Conservation (phyloP, 208 protist species). For the Crithidia expoeki region DNA sequence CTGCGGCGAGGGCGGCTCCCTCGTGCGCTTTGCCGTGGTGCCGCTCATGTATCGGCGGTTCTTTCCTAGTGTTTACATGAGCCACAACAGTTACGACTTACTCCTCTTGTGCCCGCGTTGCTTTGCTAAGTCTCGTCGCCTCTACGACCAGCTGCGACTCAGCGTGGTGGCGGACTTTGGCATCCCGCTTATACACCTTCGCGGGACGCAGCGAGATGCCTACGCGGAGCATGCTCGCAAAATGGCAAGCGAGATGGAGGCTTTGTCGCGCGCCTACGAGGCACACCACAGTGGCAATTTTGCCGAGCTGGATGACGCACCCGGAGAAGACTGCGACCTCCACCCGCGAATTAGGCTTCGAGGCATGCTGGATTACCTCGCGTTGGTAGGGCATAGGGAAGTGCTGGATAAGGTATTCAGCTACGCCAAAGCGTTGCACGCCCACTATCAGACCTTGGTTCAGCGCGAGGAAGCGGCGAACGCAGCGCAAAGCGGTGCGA, state of each 20-base stretch:
- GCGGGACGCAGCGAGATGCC: conserved; percentile 9
- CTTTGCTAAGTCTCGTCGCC: conserved; percentile 42
- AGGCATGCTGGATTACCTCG: conserved; percentile 42
- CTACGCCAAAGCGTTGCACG: conserved; percentile 55
- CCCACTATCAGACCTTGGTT: conserved; percentile 19
- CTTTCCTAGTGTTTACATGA: conserved; percentile 79
- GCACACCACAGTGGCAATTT: background rate
- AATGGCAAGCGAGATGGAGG: conserved; percentile 3
- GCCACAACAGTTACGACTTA: conserved; percentile 77
- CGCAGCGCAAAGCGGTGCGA: background rate
- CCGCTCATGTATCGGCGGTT: conserved; percentile 68
- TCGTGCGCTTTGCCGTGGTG: conserved; percentile 66
- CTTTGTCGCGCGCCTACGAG: conserved; percentile 6
- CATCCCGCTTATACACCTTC: conserved; percentile 47
- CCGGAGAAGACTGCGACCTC: conserved; percentile 27
- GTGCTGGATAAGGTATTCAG: conserved; percentile 46
- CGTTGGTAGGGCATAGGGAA: conserved; percentile 41
- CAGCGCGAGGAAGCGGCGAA: background rate
- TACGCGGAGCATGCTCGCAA: conserved; percentile 4
- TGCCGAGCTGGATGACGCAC: background rate
- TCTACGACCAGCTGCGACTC: conserved; percentile 39
- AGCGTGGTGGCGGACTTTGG: conserved; percentile 47
- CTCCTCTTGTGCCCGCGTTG: conserved; percentile 61
- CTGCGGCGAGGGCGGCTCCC: conserved; percentile 36
- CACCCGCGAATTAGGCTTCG: conserved; percentile 24